Conservation (phyloP, 129 eudicot genomes). For the Scalesia atractyloides region DNA sequence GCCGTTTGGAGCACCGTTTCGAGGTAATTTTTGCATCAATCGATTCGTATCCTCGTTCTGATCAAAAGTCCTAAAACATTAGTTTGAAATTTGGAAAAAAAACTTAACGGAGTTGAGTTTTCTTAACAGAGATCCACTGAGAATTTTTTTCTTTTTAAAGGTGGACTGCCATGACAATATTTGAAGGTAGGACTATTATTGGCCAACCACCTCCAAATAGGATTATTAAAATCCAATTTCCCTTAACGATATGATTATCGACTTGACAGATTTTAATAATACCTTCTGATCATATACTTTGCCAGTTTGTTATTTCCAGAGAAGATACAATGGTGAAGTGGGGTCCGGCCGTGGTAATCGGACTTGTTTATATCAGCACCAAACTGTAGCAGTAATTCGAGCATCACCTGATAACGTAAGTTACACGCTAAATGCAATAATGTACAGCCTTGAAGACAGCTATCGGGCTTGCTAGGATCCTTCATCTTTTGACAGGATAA, state of each 20-base stretch:
- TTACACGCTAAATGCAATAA: constrained; percentile 83
- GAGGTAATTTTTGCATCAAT: no score
- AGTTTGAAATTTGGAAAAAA: no score
- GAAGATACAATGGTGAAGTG: constrained; percentile 82
- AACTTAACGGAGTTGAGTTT: no score
- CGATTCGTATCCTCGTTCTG: no score
- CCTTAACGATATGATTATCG: background rate
- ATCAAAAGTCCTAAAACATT: no score
- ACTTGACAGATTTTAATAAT: background rate
- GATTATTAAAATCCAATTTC: no score
- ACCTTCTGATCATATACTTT: constrained; percentile 91
- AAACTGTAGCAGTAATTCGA: constrained; percentile 83
- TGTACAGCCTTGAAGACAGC: constrained; percentile 76
- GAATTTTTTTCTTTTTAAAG: no score
- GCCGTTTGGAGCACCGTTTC: no score
- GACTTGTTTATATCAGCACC: constrained; percentile 87
- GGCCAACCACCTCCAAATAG: no score
- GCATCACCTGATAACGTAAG: constrained; percentile 64
- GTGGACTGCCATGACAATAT: no score
- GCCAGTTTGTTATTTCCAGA: constrained; percentile 71
- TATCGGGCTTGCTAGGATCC: constrained; percentile 50
- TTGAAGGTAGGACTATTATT: no score
- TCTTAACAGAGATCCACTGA: no score
- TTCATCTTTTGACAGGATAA: constrained; percentile 45
- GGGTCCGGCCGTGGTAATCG: constrained; percentile 86